A percentile compares a stretch with the other conserved stretches of the same genome.
Conservation (phyloP, 23 red algal species). For the Pyropia haitanensis region DNA sequence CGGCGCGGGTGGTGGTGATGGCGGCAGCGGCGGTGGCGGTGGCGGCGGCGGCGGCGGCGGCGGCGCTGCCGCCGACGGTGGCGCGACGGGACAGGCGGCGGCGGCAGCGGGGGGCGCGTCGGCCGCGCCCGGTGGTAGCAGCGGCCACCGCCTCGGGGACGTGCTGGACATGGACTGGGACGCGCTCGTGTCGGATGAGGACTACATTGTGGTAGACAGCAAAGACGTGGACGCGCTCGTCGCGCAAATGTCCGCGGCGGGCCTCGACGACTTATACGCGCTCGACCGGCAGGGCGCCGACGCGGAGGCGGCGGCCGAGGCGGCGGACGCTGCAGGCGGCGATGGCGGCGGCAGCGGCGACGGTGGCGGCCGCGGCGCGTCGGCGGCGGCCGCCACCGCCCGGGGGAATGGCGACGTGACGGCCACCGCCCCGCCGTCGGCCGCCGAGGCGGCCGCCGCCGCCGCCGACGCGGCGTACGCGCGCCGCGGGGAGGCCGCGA, state of each 20-base stretch:
- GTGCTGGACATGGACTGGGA: conserved; percentile 8
- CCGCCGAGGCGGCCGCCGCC: not conserved
- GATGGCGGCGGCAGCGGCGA: not conserved
- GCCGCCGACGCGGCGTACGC: conserved; percentile 1
- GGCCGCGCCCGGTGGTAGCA: too few species aligned
- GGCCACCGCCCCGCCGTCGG: not conserved
- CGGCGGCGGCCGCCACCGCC: not conserved
- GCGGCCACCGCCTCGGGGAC: not conserved
- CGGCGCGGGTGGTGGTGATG: too few species aligned
- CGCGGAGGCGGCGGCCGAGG: not conserved
- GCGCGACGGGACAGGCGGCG: too few species aligned
- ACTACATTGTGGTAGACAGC: conserved; percentile 47
- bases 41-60: too few species aligned
- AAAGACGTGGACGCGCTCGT: conserved; percentile 19
- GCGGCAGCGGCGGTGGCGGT: too few species aligned
- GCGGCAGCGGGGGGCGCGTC: too few species aligned
- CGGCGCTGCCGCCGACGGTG: too few species aligned
- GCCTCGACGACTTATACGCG: conserved; percentile 17
- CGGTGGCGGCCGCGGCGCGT: not conserved
- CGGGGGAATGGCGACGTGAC: not conserved
- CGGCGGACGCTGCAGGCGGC: not conserved
- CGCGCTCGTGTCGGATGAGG: conserved; percentile 45
- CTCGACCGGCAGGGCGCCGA: not conserved
- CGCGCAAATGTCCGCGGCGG: conserved; percentile 23
- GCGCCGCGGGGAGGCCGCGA: not conserved